A percentile compares a stretch with the other conserved stretches of the same genome.
These are phyloP conservation scores for Colletotrichum sp. DNA, from an alignment of 2,329 filamentous ascomycete species.

Conservation along the genomic window DNA sequence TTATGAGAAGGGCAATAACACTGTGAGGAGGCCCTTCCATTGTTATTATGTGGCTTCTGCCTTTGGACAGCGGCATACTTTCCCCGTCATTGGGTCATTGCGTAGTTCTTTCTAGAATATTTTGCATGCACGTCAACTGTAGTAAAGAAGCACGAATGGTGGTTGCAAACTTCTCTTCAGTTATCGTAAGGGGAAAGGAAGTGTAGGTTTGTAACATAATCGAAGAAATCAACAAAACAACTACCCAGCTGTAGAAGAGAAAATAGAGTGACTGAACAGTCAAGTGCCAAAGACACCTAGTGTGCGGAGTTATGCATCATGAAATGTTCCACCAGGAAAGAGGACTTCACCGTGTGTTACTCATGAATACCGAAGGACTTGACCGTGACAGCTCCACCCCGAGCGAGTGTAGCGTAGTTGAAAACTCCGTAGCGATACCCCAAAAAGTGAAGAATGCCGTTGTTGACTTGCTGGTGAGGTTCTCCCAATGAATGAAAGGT, in stretches of 20 bases:
- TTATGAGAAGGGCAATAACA: too few relatives aligned
- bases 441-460: neutral
- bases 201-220: neutral
- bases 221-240: rapidly evolving
- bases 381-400: neutral
- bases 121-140: neutral
- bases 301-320: neutral
- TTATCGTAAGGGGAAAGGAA: neutral
- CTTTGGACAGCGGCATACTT: neutral
- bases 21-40: too few relatives aligned
- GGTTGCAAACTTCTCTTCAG: neutral
- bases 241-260: neutral
- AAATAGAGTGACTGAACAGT: rapidly evolving
- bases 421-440: neutral
- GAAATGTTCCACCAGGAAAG: neutral
- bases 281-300: neutral
- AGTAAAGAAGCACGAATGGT: neutral
- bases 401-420: neutral
- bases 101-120: rapidly evolving
- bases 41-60: neutral
- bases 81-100: neutral
- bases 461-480: neutral
- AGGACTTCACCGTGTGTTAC: neutral
- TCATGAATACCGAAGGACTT: neutral
- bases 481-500: neutral